Evolutionary conservation across 108 stramenopile genomes (phyloP).

Genomic region (Fistulifera solaris): DNA sequence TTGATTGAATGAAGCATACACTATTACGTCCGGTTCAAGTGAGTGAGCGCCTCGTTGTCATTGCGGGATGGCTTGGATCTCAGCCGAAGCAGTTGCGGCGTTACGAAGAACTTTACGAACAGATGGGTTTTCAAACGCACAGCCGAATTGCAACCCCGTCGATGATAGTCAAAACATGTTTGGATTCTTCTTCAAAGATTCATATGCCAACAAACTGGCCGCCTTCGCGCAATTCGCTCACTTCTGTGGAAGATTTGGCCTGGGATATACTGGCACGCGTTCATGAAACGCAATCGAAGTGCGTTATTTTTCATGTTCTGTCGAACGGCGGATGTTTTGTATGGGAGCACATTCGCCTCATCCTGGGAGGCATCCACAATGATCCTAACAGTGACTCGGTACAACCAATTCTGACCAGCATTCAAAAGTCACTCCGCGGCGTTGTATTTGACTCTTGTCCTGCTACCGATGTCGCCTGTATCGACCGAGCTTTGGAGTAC

Average conservation of each 20-base stretch:
- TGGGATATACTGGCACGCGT: slow-evolving; percentile 33
- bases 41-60: slow-evolving; percentile 40
- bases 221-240: background rate
- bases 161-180: slow-evolving; percentile 31
- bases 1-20: background rate
- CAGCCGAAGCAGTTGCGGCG: slow-evolving; percentile 38
- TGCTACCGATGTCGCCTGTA: slow-evolving; percentile 20
- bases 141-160: slow-evolving; percentile 41
- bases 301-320: slow-evolving; percentile 54
- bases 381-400: background rate
- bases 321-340: slow-evolving; percentile 84
- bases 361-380: slow-evolving; percentile 21
- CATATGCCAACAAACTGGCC: slow-evolving; percentile 2
- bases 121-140: slow-evolving; percentile 37
- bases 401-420: background rate
- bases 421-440: slow-evolving; percentile 14
- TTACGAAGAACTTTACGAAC: slow-evolving; percentile 41
- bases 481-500: slow-evolving; percentile 22
- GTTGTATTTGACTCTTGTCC: slow-evolving; percentile 76
- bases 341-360: slow-evolving; percentile 58
- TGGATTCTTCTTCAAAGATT: background rate
- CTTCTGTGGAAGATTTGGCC: slow-evolving; percentile 41
- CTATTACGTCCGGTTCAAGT: no score
- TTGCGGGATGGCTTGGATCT: slow-evolving; percentile 78
- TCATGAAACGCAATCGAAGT: slow-evolving; percentile 20